Evolutionary conservation across 2,329 filamentous ascomycete genomes (phyloP).

Genomic region (Pseudopyricularia cyperi): DNA sequence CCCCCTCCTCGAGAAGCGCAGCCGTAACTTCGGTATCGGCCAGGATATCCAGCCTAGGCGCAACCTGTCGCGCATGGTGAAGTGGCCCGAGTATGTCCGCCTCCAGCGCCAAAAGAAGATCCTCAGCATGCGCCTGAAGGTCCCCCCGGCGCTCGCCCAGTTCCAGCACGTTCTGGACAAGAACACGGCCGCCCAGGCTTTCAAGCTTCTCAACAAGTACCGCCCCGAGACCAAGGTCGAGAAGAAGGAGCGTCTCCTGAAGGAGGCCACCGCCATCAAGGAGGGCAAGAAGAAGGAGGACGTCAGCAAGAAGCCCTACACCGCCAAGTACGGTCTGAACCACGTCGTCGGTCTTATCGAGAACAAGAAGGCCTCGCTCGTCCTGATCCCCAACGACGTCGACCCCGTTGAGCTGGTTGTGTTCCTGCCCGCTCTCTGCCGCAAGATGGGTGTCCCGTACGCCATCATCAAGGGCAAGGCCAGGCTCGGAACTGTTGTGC

Average conservation of each 20-base stretch:
- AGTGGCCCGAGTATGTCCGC: constrained; percentile 98
- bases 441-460: constrained; percentile 99
- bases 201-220: constrained; percentile 99
- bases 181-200: constrained; percentile 90
- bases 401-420: constrained; percentile 99
- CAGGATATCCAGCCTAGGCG: constrained; percentile 96
- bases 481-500: constrained; percentile 93
- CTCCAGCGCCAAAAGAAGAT: constrained; percentile 93
- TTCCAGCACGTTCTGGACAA: constrained; percentile 96
- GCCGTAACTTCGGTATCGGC: constrained; percentile 96
- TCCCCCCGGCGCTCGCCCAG: constrained; percentile 91
- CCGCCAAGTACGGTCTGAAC: constrained; percentile 99
- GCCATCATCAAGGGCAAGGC: constrained; percentile 99
- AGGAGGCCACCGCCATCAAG: constrained; percentile 95
- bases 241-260: constrained; percentile 99
- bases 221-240: constrained; percentile 96
- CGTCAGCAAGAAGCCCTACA: constrained; percentile 98
- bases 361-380: constrained; percentile 99
- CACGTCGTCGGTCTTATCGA: constrained; percentile 94
- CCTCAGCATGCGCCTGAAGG: constrained; percentile 96
- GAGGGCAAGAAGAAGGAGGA: constrained; percentile 99
- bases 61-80: constrained; percentile 96
- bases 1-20: constrained; percentile 96
- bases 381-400: constrained; percentile 98
- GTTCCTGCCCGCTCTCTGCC: constrained; percentile 97